Evolutionary conservation across 179 eudicot species (phyloP), one percentile per base, ranked within the genome.

Genomic region (Silene vulgaris): DNA sequence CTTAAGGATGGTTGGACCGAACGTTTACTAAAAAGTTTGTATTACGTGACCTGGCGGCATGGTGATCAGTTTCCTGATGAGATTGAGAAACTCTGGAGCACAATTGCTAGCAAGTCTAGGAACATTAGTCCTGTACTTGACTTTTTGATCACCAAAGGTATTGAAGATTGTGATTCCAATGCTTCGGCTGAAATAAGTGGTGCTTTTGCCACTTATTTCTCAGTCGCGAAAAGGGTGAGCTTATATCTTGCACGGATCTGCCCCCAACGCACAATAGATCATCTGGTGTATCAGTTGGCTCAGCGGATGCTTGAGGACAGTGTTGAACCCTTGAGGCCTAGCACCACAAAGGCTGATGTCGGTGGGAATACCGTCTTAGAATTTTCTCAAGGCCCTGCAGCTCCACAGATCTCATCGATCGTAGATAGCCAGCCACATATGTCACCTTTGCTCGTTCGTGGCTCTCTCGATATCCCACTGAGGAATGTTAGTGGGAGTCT

Each of bases 21-120:
- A 29, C 87, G 99, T 77, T 76, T 95, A 77, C 77, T 95, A 78
- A 95, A 95, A 74, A 92, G 97, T 75, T 87, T 95, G 74, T 95
- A 95, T 69, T 95, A 95, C 75, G 99, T 95, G 68, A 95, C 99
- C 17, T 87, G 92, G 99, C 87, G 97, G 64, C 99, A 95, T 70
- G 99, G 99, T 69, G 99, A 95, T 77, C 99, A 95, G 85, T 95
- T 95, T 77, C 99, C 99, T 35, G 99, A 95, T 84, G 99, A 95
- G 82, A 95, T 95, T 48, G 99, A 95, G 84, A 95, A 95, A 86
- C 91, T 95, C 76, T 95, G 99, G 99, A 92, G 99, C 80, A 95
- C 99, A 63, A 95, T 95, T 75, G 99, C 99, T 68, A 92, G 97
- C 85, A 95, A 92, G 80, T 87, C 97, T 40, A 85, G 86, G 80